phyloP scores from a whole-genome alignment of 2,329 filamentous ascomycete genomes.

The Penicillium aurantiogriseum region DNA sequence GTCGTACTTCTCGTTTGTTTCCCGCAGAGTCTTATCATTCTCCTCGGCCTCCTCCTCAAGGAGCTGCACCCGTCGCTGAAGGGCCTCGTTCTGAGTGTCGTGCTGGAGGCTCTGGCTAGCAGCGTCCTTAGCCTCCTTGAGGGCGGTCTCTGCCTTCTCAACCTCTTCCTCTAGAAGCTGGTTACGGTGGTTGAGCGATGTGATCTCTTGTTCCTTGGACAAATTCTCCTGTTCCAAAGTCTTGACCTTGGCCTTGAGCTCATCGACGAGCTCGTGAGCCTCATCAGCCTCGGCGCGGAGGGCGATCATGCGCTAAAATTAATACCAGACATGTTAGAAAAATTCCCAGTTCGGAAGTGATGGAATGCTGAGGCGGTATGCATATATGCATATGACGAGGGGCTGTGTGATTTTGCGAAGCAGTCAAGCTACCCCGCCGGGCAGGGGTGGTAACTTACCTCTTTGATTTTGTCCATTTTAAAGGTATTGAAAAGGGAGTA shows the following conservation, averaged over 20 bases:
- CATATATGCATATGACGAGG: slow-evolving; percentile 18
- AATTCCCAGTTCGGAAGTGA: slow-evolving; percentile 9
- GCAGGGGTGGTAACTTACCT: slow-evolving; percentile 60
- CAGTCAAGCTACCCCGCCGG: slow-evolving; percentile 42
- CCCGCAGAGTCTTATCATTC: slow-evolving; percentile 91
- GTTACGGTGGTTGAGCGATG: slow-evolving; percentile 94
- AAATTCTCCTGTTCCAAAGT: slow-evolving; percentile 90
- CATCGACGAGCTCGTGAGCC: slow-evolving; percentile 75
- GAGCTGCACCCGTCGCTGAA: slow-evolving; percentile 89
- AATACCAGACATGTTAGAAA: slow-evolving; percentile 11
- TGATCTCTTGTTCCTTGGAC: slow-evolving; percentile 96
- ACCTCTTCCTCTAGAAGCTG: slow-evolving; percentile 83
- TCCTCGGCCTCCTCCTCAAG: slow-evolving; percentile 98
- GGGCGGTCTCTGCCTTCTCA: slow-evolving; percentile 81
- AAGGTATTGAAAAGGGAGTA: slow-evolving; percentile 29
- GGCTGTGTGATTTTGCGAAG: slow-evolving; percentile 23
- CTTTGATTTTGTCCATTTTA: slow-evolving; percentile 85
- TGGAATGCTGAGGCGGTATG: slow-evolving; percentile 16
- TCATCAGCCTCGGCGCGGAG: slow-evolving; percentile 94
- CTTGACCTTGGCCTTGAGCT: slow-evolving; percentile 86
- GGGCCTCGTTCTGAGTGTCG: slow-evolving; percentile 84
- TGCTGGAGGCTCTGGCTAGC: slow-evolving; percentile 79
- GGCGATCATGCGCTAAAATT: slow-evolving; percentile 85
- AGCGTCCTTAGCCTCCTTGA: slow-evolving; percentile 84
- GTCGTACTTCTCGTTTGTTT: slow-evolving; percentile 96